Evolutionary conservation across 805 yeast species (phyloP).

Genomic region (Metschnikowia koreensis): DNA sequence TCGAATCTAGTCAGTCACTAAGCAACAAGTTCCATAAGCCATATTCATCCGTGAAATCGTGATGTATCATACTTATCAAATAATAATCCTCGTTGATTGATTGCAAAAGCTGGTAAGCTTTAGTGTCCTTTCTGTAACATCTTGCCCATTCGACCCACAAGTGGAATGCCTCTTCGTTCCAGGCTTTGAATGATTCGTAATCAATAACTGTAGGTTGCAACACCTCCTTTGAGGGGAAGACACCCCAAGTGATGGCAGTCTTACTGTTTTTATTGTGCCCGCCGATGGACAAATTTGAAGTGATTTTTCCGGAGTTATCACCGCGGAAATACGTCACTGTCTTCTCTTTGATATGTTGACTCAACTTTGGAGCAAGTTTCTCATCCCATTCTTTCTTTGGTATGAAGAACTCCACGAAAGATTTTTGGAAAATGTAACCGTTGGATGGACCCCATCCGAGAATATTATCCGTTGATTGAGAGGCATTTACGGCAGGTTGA

Average conservation of each 20-base stretch:
- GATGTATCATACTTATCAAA: constrained; percentile 84
- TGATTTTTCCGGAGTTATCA: constrained; percentile 55
- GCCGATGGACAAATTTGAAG: constrained; percentile 55
- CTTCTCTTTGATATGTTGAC: constrained; percentile 32
- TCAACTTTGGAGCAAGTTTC: constrained; percentile 52
- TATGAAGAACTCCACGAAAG: constrained; percentile 83
- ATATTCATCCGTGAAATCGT: constrained; percentile 69
- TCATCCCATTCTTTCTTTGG: constrained; percentile 67
- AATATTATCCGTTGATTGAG: constrained; percentile 74
- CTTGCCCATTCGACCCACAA: constrained; percentile 93
- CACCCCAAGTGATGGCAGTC: constrained; percentile 97
- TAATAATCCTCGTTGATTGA: constrained; percentile 60
- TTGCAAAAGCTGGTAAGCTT: constrained; percentile 60
- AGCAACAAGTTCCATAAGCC: constrained; percentile 74
- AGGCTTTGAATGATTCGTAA: constrained; percentile 87
- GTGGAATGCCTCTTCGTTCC: constrained; percentile 93
- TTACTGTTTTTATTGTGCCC: constrained; percentile 39
- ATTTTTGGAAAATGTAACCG: constrained; percentile 88
- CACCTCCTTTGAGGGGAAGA: constrained; percentile 85
- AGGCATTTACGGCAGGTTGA: constrained; percentile 89
- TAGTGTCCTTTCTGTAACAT: constrained; percentile 59
- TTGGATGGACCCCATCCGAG: constrained; percentile 97
- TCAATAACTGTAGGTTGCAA: constrained; percentile 91
- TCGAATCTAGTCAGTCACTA: constrained; percentile 25
- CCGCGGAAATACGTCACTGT: constrained; percentile 74